Base-by-base conservation (phyloP, 306 rosid species). In the Boehmeria nivea region DNA sequence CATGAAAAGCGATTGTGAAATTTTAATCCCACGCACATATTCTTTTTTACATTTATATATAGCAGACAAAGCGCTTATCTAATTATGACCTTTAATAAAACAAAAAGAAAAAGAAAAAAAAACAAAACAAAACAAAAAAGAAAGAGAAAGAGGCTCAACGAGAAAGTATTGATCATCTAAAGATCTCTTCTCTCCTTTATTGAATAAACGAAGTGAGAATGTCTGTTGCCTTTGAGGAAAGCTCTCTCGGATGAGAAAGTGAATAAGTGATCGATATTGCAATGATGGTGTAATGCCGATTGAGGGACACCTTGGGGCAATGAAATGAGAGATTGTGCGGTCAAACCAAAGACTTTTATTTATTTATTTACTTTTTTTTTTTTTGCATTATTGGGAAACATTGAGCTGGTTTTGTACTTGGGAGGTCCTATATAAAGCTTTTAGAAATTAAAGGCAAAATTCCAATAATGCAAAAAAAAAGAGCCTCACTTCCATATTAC, bases 331-430 rank as follows among this genome's bases (percentile, higher is more conserved):
- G 45, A 65, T 57, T 2, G 61, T 57, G 60, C 62, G 63, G 95
- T 78, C 91, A 87, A 83, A 62, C 43, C 27, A 54, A 57, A 33
- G 44, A 68, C 55, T 44, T 28, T 11, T n/a, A 3, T 38, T 14
- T 12, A 31, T 33, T 38, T 52, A 66, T 63, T 57, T 31, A 8
- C 3, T n/a, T n/a, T 40, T 25, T 14, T 12, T 31, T 33, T 31
- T 57, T 69, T 63, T 53, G 86, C 76, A 78, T 83, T 83, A 81
- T 86, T 83, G 77, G 66, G 72, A 74, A 83, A 76, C 86, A 83
- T 66, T 73, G 82, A 80, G 88, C 74, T 78, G 68, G 84, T 73
- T 78, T 65, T 68, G 90, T 82, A 86, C 87, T 77, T 82, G 17
- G 60, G 78, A 67, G 66, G 63, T 10, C 66, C 63, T 47, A 25